Evolutionary conservation across 2,329 filamentous ascomycete genomes (phyloP).

Genomic region (Ophiostoma novo-ulmi): DNA sequence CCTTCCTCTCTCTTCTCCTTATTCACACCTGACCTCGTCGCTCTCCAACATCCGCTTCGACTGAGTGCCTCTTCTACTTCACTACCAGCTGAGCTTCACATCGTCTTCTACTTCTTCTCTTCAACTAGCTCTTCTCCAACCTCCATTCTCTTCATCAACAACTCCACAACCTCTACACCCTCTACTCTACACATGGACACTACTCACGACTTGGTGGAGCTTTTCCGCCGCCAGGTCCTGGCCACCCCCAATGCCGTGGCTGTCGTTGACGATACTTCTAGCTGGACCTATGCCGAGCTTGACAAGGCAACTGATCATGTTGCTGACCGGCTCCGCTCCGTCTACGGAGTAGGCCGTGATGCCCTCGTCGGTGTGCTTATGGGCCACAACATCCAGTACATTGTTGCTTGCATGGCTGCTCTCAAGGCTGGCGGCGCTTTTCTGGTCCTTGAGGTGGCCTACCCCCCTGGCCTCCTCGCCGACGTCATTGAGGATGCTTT

Average conservation of each 20-base stretch:
- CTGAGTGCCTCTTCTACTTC: neutral
- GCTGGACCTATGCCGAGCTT: constrained; percentile 68
- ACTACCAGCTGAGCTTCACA: neutral
- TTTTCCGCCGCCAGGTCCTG: constrained; percentile 64
- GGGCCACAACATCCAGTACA: constrained; percentile 70
- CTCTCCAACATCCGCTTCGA: neutral
- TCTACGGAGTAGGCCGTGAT: constrained; percentile 65
- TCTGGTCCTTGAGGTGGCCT: constrained; percentile 73
- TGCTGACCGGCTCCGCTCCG: constrained; percentile 55
- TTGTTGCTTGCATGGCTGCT: constrained; percentile 72
- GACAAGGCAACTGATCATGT: constrained; percentile 62
- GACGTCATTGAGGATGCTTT: constrained; percentile 73
- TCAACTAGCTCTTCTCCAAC: too few species aligned
- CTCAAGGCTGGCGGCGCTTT: constrained; percentile 75
- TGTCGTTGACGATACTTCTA: constrained; percentile 62
- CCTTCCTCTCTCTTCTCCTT: neutral
- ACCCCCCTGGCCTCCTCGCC: constrained; percentile 65
- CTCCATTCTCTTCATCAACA: neutral
- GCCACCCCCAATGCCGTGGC: constrained; percentile 65
- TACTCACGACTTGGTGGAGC: constrained; percentile 64
- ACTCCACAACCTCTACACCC: neutral
- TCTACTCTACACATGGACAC: constrained; percentile 51
- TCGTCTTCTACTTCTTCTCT: neutral
- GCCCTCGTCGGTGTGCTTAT: constrained; percentile 70
- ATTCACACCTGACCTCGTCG: neutral